Evolutionary conservation across 306 rosid species (phyloP).

Genomic region (Cercis canadensis): DNA sequence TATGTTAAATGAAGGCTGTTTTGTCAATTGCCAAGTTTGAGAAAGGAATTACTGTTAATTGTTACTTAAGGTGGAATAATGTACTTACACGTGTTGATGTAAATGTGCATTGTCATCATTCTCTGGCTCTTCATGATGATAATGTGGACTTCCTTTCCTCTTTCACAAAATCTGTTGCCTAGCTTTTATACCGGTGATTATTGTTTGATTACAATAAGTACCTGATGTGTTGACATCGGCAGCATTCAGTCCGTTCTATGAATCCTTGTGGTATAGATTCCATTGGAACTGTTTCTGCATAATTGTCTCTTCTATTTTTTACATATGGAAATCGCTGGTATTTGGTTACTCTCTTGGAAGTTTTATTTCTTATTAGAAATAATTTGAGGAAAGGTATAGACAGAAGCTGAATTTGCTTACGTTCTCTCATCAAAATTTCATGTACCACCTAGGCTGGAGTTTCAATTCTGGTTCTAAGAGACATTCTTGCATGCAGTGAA

Average conservation of each 20-base stretch:
- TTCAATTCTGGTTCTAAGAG: not conserved
- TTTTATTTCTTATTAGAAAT: too few relatives aligned
- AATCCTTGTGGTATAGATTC: not conserved
- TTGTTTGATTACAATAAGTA: not conserved
- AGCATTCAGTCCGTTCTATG: not conserved
- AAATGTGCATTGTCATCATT: not conserved
- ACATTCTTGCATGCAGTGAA: not conserved
- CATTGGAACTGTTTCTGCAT: not conserved
- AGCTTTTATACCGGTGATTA: not conserved
- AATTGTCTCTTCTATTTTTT: not conserved
- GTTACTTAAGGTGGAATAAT: not conserved
- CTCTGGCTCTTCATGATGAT: not conserved
- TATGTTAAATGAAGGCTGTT: slow-evolving; percentile 18
- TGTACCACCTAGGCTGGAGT: not conserved
- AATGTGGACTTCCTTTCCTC: not conserved
- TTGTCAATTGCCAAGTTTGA: not conserved
- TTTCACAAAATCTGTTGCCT: not conserved
- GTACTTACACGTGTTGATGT: not conserved
- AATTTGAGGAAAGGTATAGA: not conserved
- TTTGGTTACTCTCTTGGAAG: too few relatives aligned
- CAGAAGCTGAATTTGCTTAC: not conserved
- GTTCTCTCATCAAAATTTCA: not conserved
- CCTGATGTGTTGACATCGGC: slow-evolving; percentile 7
- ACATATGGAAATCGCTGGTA: too few relatives aligned
- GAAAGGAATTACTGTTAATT: slow-evolving; percentile 8